Conservation (phyloP, 306 rosid species). For the Comarum palustre region DNA sequence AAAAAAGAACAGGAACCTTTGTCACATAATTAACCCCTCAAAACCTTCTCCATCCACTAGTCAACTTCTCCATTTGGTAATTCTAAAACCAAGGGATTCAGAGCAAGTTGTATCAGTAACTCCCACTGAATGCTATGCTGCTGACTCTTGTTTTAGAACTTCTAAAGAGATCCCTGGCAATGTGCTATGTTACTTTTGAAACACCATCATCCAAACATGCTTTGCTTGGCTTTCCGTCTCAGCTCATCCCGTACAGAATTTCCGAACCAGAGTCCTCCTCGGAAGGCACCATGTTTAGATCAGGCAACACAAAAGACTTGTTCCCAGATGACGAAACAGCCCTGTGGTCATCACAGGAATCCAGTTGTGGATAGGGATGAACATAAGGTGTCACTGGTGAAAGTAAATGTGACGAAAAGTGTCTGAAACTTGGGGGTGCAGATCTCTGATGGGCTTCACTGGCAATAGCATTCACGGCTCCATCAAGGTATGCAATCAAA, state of each 20-base stretch:
- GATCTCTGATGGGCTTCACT: slow-evolving; percentile 53
- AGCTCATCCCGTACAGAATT: slow-evolving; percentile 35
- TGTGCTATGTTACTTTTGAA: slow-evolving; percentile 26
- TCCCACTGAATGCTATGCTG: background rate
- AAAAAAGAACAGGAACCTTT: slow-evolving; percentile 8
- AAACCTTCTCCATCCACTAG: slow-evolving; percentile 17
- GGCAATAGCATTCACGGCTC: slow-evolving; percentile 18
- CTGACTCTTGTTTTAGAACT: background rate
- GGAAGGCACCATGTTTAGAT: slow-evolving; percentile 65
- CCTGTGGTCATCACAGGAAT: slow-evolving; percentile 33
- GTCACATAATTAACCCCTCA: slow-evolving; percentile 29
- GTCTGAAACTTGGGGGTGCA: background rate
- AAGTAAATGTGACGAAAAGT: slow-evolving; percentile 18
- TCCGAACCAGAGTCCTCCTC: slow-evolving; percentile 41
- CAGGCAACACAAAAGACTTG: slow-evolving; percentile 60
- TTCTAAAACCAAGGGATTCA: slow-evolving; percentile 20
- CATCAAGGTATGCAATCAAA: slow-evolving; percentile 33
- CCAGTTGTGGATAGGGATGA: slow-evolving; percentile 21
- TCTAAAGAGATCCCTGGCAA: slow-evolving; percentile 7
- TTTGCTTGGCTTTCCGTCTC: slow-evolving; percentile 18
- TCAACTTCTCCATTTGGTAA: slow-evolving; percentile 12
- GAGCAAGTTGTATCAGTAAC: slow-evolving; percentile 16
- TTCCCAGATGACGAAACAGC: slow-evolving; percentile 24
- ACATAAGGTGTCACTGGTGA: slow-evolving; percentile 21
- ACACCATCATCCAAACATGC: background rate